phyloP scores from a whole-genome alignment of 176 grass and related monocot species.

The Aechmea fasciata region DNA sequence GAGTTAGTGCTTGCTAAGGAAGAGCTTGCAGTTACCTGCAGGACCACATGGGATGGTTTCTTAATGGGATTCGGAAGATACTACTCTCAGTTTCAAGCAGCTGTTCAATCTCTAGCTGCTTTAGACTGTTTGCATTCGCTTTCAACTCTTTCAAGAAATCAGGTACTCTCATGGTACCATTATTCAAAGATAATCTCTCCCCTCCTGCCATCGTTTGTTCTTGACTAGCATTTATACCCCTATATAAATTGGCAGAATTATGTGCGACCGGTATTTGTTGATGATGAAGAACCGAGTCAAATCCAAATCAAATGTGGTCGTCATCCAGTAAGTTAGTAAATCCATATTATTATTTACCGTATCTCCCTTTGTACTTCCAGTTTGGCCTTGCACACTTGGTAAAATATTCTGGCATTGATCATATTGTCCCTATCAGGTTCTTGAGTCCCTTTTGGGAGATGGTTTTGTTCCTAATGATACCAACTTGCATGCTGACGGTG shows the following conservation, averaged over 20 bases:
- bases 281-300: conserved; percentile 61
- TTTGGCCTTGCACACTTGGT: background rate
- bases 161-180: conserved; percentile 35
- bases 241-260: conserved; percentile 47
- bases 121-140: conserved; percentile 85
- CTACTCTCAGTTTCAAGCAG: conserved; percentile 72
- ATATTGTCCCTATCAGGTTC: conserved; percentile 45
- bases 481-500: conserved; percentile 45
- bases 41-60: conserved; percentile 67
- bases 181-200: conserved; percentile 1
- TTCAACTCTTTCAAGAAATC: conserved; percentile 59
- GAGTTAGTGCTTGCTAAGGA: conserved; percentile 66
- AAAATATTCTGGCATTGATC: conserved; percentile 15
- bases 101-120: conserved; percentile 65
- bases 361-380: background rate
- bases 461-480: conserved; percentile 98
- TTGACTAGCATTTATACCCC: conserved; percentile 1
- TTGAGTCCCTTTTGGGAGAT: conserved; percentile 57
- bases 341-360: background rate
- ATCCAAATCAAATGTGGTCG: conserved; percentile 71
- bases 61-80: conserved; percentile 54
- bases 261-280: conserved; percentile 68
- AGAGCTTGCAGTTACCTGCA: conserved; percentile 71
- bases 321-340: conserved; percentile 62
- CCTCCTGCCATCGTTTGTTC: background rate